A percentile compares a stretch with the other conserved stretches of the same genome.
phyloP scores from a whole-genome alignment of 1,284 basidiomycete species.

The Ganoderma sinense region DNA sequence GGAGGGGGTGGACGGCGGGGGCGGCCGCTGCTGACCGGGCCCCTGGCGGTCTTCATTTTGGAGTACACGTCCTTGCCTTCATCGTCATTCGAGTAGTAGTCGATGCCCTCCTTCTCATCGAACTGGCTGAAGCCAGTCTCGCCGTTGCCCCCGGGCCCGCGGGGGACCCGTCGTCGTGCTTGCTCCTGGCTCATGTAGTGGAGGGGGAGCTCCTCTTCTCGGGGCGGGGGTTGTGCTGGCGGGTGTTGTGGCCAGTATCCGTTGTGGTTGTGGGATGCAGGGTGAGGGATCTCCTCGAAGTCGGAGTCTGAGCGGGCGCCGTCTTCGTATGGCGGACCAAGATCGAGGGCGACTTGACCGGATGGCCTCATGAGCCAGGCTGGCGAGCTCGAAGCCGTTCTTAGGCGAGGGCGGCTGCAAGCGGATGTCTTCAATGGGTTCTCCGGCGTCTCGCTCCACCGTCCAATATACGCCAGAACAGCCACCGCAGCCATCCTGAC shows the following conservation, averaged over 20 bases:
- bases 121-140: slow-evolving; percentile 44
- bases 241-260: slow-evolving; percentile 42
- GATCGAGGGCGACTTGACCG: slow-evolving; percentile 69
- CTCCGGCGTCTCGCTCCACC: neutral
- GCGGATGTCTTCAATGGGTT: slow-evolving; percentile 8
- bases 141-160: slow-evolving; percentile 47
- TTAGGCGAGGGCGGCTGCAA: slow-evolving; percentile 18
- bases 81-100: slow-evolving; percentile 57
- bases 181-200: slow-evolving; percentile 79
- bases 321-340: slow-evolving; percentile 59
- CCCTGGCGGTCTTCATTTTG: slow-evolving; percentile 60
- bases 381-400: slow-evolving; percentile 20
- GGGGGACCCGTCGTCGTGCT: slow-evolving; percentile 64
- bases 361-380: slow-evolving; percentile 61
- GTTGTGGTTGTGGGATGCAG: slow-evolving; percentile 46
- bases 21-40: slow-evolving; percentile 66
- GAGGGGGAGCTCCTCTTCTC: slow-evolving; percentile 68
- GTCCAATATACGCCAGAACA: slow-evolving; percentile 9
- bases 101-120: slow-evolving; percentile 45
- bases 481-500: slow-evolving; percentile 33
- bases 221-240: slow-evolving; percentile 34
- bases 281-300: slow-evolving; percentile 75
- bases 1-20: slow-evolving; percentile 65
- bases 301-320: slow-evolving; percentile 59
- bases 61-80: slow-evolving; percentile 79